Evolutionary conservation across 2,329 filamentous ascomycete species (phyloP), one percentile per base, ranked within the genome.

Genomic region (Dactylellina leptospora): DNA sequence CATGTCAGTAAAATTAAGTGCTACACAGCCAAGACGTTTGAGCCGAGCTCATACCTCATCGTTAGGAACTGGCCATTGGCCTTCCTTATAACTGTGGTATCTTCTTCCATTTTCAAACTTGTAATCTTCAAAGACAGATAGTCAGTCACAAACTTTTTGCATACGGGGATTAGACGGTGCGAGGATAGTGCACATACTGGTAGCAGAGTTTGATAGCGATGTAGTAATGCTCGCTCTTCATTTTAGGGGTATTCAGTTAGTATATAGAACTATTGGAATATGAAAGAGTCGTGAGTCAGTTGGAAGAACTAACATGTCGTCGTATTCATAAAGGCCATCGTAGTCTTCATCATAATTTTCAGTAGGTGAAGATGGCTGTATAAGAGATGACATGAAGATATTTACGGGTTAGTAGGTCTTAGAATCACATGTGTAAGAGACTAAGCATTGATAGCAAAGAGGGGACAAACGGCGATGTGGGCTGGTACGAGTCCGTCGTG

Each of bases 61-160:
- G 74, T 85, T 85, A n/a, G 83, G 83, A 16, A 85, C 76, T 27
- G 83, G 82, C 74, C 84, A 85, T 48, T 81, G 79, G 6, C 81
- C 82, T 30, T 81, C 80, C 2, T 81, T 77, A 70, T 83, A 83
- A 27, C 79, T 80, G 75, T 85, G 83, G 74, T 84, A 85, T 38
- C 83, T 81, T 66, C 84, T 70, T 9, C 75, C 75, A 62, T 76
- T 76, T 70, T 76, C 75, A 45, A 74, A 76, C 22, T 50, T 66
- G 20, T n/a, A n/a, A n/a, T n/a, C n/a, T n/a, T n/a, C n/a, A n/a
- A n/a, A n/a, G n/a, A n/a, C n/a, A n/a, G n/a, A n/a, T 73, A 73
- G 30, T 61, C 69, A 68, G 33, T 50, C 10, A 44, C 8, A 40
- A 1, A 11, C 13, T 40, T 40, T 40, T 33, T 40, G 5, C 18